Percentiles rank a stretch among this genome's conserved stretches.
phyloP scores from a whole-genome alignment of 805 yeast genomes.

The Torulaspora quercuum region DNA sequence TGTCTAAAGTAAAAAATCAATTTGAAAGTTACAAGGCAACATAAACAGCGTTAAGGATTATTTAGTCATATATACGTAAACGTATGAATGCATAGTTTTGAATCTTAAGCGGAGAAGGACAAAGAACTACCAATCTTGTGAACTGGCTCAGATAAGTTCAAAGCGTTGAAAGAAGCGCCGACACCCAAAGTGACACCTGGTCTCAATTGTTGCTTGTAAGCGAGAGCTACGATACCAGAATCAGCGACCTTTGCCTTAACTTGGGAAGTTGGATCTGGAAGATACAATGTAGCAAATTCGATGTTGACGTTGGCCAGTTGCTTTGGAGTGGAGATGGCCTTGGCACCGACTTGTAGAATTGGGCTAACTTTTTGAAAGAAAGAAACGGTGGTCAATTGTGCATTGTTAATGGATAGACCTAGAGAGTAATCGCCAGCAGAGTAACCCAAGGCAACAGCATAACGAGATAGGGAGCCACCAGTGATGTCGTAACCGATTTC shows the following conservation, averaged over 20 bases:
- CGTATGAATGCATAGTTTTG: slow-evolving; percentile 2
- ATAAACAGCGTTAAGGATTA: slow-evolving; percentile 7
- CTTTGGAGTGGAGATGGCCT: slow-evolving; percentile 90
- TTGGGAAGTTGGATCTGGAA: slow-evolving; percentile 80
- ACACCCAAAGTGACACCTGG: slow-evolving; percentile 96
- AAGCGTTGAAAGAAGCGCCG: slow-evolving; percentile 95
- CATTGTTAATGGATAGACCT: slow-evolving; percentile 67
- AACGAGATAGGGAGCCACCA: slow-evolving; percentile 87
- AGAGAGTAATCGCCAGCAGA: slow-evolving; percentile 81
- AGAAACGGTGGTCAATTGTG: slow-evolving; percentile 87
- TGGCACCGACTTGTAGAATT: slow-evolving; percentile 93
- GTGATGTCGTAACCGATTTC: slow-evolving; percentile 95
- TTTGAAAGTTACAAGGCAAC: slow-evolving; percentile 4
- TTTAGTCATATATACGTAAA: slow-evolving; percentile 3
- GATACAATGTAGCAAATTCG: slow-evolving; percentile 95
- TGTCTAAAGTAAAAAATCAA: neutral
- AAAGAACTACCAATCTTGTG: slow-evolving; percentile 97
- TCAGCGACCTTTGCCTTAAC: slow-evolving; percentile 97
- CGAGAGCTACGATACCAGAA: slow-evolving; percentile 87
- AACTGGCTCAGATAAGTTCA: slow-evolving; percentile 91
- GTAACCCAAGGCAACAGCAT: slow-evolving; percentile 93
- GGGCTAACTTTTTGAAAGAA: slow-evolving; percentile 95
- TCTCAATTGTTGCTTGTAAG: slow-evolving; percentile 92
- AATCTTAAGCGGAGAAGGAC: slow-evolving; percentile 77
- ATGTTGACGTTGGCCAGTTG: slow-evolving; percentile 71